Evolutionary conservation across 371 early-diverging fungal species (phyloP).

Genomic region (Rhizopus arrhizus): DNA sequence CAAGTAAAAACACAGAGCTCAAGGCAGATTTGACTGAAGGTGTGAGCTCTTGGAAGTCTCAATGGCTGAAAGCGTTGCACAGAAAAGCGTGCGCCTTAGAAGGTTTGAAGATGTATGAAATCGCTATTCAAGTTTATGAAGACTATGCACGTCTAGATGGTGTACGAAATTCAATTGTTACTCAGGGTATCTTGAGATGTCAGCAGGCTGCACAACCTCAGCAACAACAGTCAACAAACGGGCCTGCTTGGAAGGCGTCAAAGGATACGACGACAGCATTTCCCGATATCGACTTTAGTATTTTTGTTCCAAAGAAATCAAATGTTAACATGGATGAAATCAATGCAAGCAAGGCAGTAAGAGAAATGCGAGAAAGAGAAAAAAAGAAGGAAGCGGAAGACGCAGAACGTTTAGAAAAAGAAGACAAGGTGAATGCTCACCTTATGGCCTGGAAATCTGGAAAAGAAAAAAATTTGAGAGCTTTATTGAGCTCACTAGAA

Average conservation of each 20-base stretch:
- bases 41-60: conserved; percentile 13
- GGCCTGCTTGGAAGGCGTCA: conserved; percentile 15
- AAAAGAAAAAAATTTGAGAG: conserved; percentile 90
- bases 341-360: conserved; percentile 61
- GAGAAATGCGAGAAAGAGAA: conserved; percentile 74
- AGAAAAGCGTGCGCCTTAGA: conserved; percentile 84
- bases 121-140: conserved; percentile 75
- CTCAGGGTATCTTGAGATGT: conserved; percentile 43
- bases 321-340: conserved; percentile 27
- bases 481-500: conserved; percentile 83
- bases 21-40: conserved; percentile 33
- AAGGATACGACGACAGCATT: conserved; percentile 9
- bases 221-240: not conserved
- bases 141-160: conserved; percentile 52
- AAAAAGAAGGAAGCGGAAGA: conserved; percentile 76
- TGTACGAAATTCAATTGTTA: conserved; percentile 51
- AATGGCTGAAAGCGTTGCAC: conserved; percentile 23
- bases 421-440: conserved; percentile 80
- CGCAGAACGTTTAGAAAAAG: conserved; percentile 67
- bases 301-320: conserved; percentile 18
- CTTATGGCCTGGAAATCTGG: conserved; percentile 76
- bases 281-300: conserved; percentile 28
- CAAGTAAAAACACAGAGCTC: conserved; percentile 1
- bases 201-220: conserved; percentile 29
- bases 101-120: conserved; percentile 74